Evolutionary conservation across 257 asterid species (phyloP), one percentile per base, ranked within the genome.

Genomic region (Apocynum venetum): DNA sequence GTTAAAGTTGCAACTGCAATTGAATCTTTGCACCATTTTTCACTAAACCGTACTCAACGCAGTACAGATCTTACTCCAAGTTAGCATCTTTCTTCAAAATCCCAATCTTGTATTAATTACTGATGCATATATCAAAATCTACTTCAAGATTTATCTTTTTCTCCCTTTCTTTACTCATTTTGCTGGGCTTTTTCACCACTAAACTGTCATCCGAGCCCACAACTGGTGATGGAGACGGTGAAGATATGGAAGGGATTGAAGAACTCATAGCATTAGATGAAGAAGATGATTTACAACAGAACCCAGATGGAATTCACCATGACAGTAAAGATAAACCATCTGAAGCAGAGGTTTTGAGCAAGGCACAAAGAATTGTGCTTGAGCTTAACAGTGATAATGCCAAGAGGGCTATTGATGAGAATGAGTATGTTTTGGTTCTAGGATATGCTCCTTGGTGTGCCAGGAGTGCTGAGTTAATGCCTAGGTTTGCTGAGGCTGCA

Each of bases 391-490:
- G 61, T 68, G 99, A 96, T 36, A 88, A 79, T 72, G 73, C 93
- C 19, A 84, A 87, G 85, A 83, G 89, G 84, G 84, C 81, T 3
- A 78, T 90, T 82, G 89, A 82, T 80, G 90, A 81, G 77, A 96
- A 90, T 88, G 99, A 90, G 88, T 91, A 78, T 81, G 97, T 93
- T 71, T 17, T 96, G 79, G 88, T 93, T 35, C 81, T 96, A 88
- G 99, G 98, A 19, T 93, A 91, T 80, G 97, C 99, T 15, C 99
- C 99, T 0, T 96, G 99, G 99, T 90, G 94, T 74, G 72, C 60
- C 2, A 89, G 96, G 77, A 96, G 99, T 79, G 97, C 99, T 75
- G 99, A 93, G 83, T 75, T 96, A 69, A 96, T 96, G 99, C 99
- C 99, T 6, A 84, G 92, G 82, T 96, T 93, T 80, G 92, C 98